Evolutionary conservation across 306 rosid species (phyloP).

Genomic region (Prunus fruticosa): DNA sequence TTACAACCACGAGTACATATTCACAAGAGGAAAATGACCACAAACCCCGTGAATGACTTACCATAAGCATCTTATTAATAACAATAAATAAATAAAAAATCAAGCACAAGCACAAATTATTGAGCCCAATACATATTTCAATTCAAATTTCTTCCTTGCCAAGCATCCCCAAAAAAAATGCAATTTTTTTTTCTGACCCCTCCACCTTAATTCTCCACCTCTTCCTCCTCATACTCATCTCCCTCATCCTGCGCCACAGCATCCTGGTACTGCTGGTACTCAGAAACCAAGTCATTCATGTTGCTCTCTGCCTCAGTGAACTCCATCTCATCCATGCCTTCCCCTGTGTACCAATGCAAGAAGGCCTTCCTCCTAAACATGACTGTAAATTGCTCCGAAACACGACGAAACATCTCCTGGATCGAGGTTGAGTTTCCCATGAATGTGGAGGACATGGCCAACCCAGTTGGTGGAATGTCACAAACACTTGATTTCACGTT

Average conservation of each 20-base stretch:
- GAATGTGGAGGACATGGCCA: constrained; percentile 78
- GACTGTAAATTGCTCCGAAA: constrained; percentile 83
- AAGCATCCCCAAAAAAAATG: neutral
- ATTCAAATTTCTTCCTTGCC: neutral
- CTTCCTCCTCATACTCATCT: constrained; percentile 34
- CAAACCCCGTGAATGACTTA: neutral
- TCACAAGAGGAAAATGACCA: constrained; percentile 15
- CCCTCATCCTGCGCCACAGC: constrained; percentile 53
- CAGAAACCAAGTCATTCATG: constrained; percentile 89
- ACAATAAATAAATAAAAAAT: neutral
- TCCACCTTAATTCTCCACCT: constrained; percentile 18
- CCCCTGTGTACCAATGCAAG: constrained; percentile 89
- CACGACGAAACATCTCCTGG: constrained; percentile 87
- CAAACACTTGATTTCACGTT: constrained; percentile 89
- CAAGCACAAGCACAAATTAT: neutral
- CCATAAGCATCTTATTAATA: neutral
- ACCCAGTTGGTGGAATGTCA: constrained; percentile 76
- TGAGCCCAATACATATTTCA: neutral
- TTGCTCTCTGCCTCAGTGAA: constrained; percentile 88
- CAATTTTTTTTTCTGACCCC: neutral
- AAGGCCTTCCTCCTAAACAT: constrained; percentile 93
- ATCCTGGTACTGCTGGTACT: constrained; percentile 87
- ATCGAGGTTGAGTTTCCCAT: constrained; percentile 90
- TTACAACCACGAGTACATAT: constrained; percentile 1
- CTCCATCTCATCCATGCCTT: constrained; percentile 95